These are phyloP conservation scores for Sugiyamaella qingdaonensis DNA, from an alignment of 805 yeast species.

Conservation along the genomic window DNA sequence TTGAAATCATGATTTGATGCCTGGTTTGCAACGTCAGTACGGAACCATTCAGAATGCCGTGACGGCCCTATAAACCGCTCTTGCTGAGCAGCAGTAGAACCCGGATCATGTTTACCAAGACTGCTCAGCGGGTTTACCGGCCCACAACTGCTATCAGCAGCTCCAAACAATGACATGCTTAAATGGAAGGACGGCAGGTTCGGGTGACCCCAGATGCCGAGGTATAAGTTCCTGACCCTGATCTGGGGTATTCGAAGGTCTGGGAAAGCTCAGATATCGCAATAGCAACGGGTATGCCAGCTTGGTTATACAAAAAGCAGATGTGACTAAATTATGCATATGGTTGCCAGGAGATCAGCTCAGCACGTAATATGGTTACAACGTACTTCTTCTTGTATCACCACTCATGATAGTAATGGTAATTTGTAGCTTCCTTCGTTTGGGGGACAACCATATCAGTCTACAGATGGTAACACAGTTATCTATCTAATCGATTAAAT, in stretches of 20 bases:
- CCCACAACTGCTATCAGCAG: conserved; percentile 23
- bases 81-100: conserved; percentile 17
- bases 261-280: no score
- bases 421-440: no score
- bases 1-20: background rate
- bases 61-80: conserved; percentile 16
- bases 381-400: no score
- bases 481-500: background rate
- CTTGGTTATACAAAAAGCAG: no score
- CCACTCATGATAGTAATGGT: no score
- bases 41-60: background rate
- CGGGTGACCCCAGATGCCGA: background rate
- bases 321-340: no score
- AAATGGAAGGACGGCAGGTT: background rate
- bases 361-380: no score
- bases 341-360: no score
- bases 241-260: background rate
- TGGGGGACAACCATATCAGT: background rate
- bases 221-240: background rate
- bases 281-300: no score
- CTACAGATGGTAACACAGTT: background rate
- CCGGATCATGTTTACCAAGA: conserved; percentile 25
- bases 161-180: conserved; percentile 14
- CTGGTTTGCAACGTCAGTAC: background rate
- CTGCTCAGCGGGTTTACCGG: conserved; percentile 29